Conservation (phyloP, 495 filamentous ascomycete genomes). For the Penicillium robsamsonii region DNA sequence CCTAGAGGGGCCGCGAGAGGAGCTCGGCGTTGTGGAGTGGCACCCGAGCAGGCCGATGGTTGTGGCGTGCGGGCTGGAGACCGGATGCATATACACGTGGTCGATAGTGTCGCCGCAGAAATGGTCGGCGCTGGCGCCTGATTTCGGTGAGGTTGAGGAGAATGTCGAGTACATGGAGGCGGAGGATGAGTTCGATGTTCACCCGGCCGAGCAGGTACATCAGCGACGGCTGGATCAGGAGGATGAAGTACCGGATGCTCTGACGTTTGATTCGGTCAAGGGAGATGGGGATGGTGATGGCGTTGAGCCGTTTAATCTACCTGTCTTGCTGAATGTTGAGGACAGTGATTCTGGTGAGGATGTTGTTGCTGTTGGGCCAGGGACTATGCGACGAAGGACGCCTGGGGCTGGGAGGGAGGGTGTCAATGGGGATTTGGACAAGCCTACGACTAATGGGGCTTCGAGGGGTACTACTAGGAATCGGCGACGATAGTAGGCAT, state of each 20-base stretch:
- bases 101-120: slow-evolving; percentile 86
- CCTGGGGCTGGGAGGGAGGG: slow-evolving; percentile 54
- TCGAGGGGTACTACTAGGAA: slow-evolving; percentile 1
- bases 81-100: slow-evolving; percentile 89
- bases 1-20: slow-evolving; percentile 90
- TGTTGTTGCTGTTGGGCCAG: slow-evolving; percentile 77
- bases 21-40: slow-evolving; percentile 94
- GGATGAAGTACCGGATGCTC: slow-evolving; percentile 84
- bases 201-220: slow-evolving; percentile 90
- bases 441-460: background rate
- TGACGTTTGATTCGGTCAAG: slow-evolving; percentile 69
- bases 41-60: slow-evolving; percentile 87
- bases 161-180: slow-evolving; percentile 94
- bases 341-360: slow-evolving; percentile 81
- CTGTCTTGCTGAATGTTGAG: slow-evolving; percentile 79
- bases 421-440: slow-evolving; percentile 22
- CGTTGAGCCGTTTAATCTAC: slow-evolving; percentile 72
- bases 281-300: slow-evolving; percentile 47
- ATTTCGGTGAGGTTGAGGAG: slow-evolving; percentile 97
- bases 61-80: slow-evolving; percentile 85
- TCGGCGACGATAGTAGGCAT: background rate
- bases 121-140: slow-evolving; percentile 94
- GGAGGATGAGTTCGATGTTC: slow-evolving; percentile 98
- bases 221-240: slow-evolving; percentile 85
- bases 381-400: slow-evolving; percentile 77